These are phyloP conservation scores for Penicillium sp. DNA, from an alignment of 2,329 filamentous ascomycete species.

Conservation along the genomic window DNA sequence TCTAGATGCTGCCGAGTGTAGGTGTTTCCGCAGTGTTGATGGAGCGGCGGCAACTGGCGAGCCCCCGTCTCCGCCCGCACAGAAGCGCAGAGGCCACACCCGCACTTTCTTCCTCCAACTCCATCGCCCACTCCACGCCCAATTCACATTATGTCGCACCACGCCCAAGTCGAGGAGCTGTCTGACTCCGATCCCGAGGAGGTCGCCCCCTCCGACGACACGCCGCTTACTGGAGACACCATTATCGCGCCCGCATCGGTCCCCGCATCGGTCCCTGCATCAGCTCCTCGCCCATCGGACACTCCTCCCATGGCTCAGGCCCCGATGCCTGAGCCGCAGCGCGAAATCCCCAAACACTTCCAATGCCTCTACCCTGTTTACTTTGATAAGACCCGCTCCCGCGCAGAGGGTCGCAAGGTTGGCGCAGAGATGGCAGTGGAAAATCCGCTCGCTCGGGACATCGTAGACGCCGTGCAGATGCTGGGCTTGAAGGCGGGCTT, in stretches of 20 bases:
- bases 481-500: slow-evolving; percentile 66
- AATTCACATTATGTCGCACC: slow-evolving; percentile 63
- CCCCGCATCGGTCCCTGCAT: slow-evolving; percentile 31
- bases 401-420: slow-evolving; percentile 80
- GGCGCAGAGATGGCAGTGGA: slow-evolving; percentile 67
- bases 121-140: slow-evolving; percentile 1
- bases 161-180: slow-evolving; percentile 89
- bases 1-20: neutral
- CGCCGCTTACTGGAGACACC: slow-evolving; percentile 43
- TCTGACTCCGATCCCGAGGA: slow-evolving; percentile 89
- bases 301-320: slow-evolving; percentile 11
- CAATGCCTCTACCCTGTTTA: slow-evolving; percentile 94
- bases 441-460: slow-evolving; percentile 85
- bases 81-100: slow-evolving; percentile 18
- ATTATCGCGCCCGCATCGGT: slow-evolving; percentile 40
- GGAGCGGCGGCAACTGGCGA: slow-evolving; percentile 4
- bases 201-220: slow-evolving; percentile 69
- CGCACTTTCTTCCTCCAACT: slow-evolving; percentile 22
- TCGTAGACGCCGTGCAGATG: slow-evolving; percentile 77
- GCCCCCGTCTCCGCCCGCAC: slow-evolving; percentile 13
- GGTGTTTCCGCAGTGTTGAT: too few species aligned
- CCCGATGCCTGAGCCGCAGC: slow-evolving; percentile 43
- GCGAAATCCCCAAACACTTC: slow-evolving; percentile 67
- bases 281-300: slow-evolving; percentile 1
- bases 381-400: slow-evolving; percentile 69